A percentile compares a stretch with the other conserved stretches of the same genome.
Conservation (phyloP, 2,329 filamentous ascomycete genomes). For the Arachnomyces sp. region DNA sequence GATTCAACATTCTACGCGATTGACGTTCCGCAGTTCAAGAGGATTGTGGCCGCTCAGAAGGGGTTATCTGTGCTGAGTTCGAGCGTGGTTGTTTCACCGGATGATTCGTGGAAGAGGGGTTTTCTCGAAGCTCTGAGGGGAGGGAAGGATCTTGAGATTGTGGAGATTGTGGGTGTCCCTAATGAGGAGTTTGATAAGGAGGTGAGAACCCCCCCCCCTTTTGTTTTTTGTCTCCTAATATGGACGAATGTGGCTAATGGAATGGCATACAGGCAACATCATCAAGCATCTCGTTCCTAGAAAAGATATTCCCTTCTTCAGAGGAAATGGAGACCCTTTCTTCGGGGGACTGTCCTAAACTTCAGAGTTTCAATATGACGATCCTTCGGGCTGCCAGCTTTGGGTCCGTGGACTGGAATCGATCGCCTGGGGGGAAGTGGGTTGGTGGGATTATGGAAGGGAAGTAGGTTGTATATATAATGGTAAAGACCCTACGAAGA, state of each 20-base stretch:
- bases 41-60: constrained; percentile 28
- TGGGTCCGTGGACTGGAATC: constrained; percentile 9
- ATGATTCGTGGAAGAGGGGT: constrained; percentile 26
- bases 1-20: constrained; percentile 38
- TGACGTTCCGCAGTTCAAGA: constrained; percentile 23
- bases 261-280: neutral
- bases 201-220: constrained; percentile 15
- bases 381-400: constrained; percentile 23
- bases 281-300: constrained; percentile 3
- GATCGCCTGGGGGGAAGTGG: constrained; percentile 2
- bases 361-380: constrained; percentile 29
- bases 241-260: too few relatives aligned
- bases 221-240: neutral
- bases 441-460: constrained; percentile 1
- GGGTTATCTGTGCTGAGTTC: constrained; percentile 31
- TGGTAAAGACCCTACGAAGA: neutral
- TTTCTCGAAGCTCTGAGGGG: constrained; percentile 21
- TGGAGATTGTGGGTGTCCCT: constrained; percentile 33
- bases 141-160: constrained; percentile 28
- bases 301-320: constrained; percentile 5
- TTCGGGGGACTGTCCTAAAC: constrained; percentile 23
- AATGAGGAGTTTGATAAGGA: constrained; percentile 30
- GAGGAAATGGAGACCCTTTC: constrained; percentile 24
- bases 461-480: neutral
- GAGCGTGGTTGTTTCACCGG: constrained; percentile 29